Evolutionary conservation across 768 basidiomycete genomes (phyloP).

Genomic region (Collybiopsis luxurians): DNA sequence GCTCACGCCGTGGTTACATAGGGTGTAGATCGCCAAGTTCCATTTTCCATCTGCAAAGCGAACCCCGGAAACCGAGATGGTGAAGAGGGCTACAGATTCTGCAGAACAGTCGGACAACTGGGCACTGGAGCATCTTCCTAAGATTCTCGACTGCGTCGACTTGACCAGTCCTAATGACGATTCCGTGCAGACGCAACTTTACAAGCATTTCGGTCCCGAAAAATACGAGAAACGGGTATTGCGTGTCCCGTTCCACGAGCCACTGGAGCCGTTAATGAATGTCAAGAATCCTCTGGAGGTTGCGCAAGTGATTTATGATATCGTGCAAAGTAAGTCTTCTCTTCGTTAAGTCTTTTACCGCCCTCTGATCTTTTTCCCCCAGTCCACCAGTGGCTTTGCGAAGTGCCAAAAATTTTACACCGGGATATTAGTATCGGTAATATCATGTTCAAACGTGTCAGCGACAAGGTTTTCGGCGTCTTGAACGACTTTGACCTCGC

Average conservation of each 20-base stretch:
- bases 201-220: too few relatives aligned
- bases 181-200: too few relatives aligned
- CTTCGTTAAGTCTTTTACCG: too few relatives aligned
- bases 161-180: too few relatives aligned
- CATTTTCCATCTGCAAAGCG: too few relatives aligned
- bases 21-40: too few relatives aligned
- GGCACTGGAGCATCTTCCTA: too few relatives aligned
- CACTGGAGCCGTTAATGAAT: neutral
- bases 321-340: neutral
- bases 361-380: neutral
- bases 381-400: constrained; percentile 6
- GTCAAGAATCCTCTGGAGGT: neutral
- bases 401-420: constrained; percentile 7
- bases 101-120: too few relatives aligned
- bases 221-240: constrained; percentile 2
- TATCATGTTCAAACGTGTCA: constrained; percentile 10
- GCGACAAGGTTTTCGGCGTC: constrained; percentile 11
- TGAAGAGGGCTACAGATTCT: too few relatives aligned
- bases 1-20: too few relatives aligned
- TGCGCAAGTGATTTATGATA: neutral
- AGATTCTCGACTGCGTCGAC: too few relatives aligned
- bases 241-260: neutral
- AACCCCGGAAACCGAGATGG: too few relatives aligned
- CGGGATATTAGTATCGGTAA: constrained; percentile 12
- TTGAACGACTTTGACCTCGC: neutral